Conservation (phyloP, 2,329 filamentous ascomycete genomes). For the Colletotrichum sp. region DNA sequence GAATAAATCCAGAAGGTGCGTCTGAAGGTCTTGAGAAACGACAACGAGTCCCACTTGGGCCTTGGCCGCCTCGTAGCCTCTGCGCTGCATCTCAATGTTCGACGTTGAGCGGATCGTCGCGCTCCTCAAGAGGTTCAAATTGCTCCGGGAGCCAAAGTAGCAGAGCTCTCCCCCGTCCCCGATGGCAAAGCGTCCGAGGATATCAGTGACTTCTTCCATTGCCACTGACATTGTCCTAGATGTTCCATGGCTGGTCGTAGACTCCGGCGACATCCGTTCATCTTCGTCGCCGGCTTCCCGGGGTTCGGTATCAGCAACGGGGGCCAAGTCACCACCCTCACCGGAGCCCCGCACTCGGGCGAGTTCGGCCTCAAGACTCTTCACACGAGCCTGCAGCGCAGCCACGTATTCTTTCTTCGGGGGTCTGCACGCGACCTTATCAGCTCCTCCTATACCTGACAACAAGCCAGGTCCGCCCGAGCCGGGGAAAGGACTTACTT, state of each 20-base stretch:
- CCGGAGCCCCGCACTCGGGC: not conserved
- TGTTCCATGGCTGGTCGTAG: too few relatives aligned
- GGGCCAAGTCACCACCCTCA: not conserved
- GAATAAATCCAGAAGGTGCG: not conserved
- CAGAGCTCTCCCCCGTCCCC: not conserved
- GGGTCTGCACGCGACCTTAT: not conserved
- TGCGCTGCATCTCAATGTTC: not conserved
- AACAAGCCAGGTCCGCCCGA: not conserved
- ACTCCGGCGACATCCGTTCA: not conserved
- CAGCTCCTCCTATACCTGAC: too few relatives aligned
- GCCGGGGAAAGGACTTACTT: not conserved
- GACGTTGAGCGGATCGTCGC: not conserved
- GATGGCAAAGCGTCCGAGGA: not conserved
- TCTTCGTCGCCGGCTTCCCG: not conserved
- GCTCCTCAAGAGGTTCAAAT: not conserved
- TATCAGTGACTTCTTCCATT: not conserved
- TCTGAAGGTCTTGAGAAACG: not conserved
- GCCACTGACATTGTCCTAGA: not conserved
- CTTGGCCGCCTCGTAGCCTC: not conserved
- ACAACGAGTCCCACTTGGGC: not conserved
- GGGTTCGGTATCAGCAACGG: not conserved
- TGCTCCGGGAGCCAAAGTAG: not conserved
- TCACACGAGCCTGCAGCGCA: not conserved
- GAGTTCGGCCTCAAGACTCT: not conserved
- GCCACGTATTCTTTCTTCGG: not conserved